Evolutionary conservation across 2,329 filamentous ascomycete species (phyloP), one percentile per base, ranked within the genome.

Genomic region (Ramularia collo-cygni): DNA sequence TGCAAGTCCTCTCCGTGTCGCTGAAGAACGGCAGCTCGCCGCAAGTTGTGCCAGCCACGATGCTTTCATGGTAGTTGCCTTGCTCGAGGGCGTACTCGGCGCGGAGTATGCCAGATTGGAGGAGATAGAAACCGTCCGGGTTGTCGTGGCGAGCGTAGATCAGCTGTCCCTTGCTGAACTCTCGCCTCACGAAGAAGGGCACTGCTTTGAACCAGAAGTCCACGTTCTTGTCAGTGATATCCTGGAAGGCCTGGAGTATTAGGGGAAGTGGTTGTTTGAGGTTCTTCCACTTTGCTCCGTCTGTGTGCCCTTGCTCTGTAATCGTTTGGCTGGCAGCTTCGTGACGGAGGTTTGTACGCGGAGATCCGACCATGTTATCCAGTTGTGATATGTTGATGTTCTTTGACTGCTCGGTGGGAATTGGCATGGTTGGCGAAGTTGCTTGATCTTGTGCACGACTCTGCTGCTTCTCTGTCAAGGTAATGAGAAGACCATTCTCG

Each of bases 21-120:
- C 83, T 87, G 66, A 98, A 98, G 68, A 98, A 98, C 0, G 92
- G 92, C 38, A 98, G 65, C 66, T 98, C 92, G 26, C 92, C 92
- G 54, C 90, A 96, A 0, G 92, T 95, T 1, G 92, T 92, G 12
- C 92, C 92, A 0, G 89, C 85, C 1, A 95, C 83, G 39, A 96
- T 95, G 56, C 86, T 85, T 63, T 98, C 92, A 46, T 84, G 86
- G 52, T 93, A 84, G 53, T 75, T 77, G 1, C 92, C 92, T 59
- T 96, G 92, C 1, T 92, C 88, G 21, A 94, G 74, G 47, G 90
- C 77, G 60, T 98, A 96, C 55, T 95, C 89, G 3, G 85, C 87
- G 12, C 89, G 79, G 21, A 98, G 71, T 52, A 96, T 88, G 26
- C 92, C 92, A 4, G 80, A 76, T 63, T 98, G 89, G 1, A 98